phyloP scores from a whole-genome alignment of 768 basidiomycete genomes.

The Suillus weaverae region DNA sequence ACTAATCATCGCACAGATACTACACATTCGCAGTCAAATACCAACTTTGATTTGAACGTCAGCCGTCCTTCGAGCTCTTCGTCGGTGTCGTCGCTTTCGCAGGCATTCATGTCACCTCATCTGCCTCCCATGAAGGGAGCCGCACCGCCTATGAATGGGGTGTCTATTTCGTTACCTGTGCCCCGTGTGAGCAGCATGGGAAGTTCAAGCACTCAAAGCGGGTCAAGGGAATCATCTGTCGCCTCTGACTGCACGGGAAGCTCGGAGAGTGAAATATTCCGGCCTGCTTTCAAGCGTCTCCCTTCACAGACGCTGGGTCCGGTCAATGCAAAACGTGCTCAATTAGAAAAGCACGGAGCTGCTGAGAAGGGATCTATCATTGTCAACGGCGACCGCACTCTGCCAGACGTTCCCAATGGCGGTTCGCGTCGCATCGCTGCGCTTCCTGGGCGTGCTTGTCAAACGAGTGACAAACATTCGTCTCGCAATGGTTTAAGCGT shows the following conservation, averaged over 20 bases:
- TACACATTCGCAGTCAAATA: conserved; percentile 6
- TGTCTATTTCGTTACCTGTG: conserved; percentile 36
- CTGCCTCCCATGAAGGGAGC: conserved; percentile 18
- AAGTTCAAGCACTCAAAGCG: conserved; percentile 20
- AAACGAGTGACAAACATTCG: conserved; percentile 8
- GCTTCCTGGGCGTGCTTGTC: conserved; percentile 33
- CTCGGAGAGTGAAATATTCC: conserved; percentile 31
- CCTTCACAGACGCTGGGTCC: conserved; percentile 75
- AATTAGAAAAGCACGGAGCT: conserved; percentile 37
- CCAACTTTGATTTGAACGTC: conserved; percentile 21
- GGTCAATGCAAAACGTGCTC: conserved; percentile 51
- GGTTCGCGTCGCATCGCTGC: conserved; percentile 27
- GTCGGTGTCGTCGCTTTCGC: conserved; percentile 40
- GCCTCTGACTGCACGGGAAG: conserved; percentile 33
- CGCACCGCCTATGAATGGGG: conserved; percentile 27
- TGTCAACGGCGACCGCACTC: background rate
- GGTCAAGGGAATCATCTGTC: conserved; percentile 33
- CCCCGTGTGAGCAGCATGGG: conserved; percentile 18
- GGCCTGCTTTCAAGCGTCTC: conserved; percentile 73
- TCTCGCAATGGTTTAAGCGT: background rate
- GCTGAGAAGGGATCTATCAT: conserved; percentile 18
- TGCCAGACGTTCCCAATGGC: conserved; percentile 18
- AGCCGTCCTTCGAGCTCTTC: conserved; percentile 41
- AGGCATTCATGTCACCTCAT: conserved; percentile 34
- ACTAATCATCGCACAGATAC: conserved; percentile 1